These are phyloP conservation scores for Colletotrichum horii DNA, from an alignment of 2,329 filamentous ascomycete species.

Conservation along the genomic window DNA sequence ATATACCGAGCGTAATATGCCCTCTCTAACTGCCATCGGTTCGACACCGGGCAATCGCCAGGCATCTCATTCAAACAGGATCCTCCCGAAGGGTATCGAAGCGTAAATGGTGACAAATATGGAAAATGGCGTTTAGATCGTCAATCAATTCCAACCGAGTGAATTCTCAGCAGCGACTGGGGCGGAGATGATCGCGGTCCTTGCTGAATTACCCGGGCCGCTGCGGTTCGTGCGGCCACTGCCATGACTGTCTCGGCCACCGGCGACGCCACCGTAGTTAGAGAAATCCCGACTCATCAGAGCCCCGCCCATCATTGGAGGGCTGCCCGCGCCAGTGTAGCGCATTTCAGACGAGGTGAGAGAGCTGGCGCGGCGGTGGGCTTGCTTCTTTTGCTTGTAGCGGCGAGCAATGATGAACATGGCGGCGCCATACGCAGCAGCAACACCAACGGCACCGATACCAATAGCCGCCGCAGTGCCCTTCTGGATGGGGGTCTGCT, in stretches of 20 bases:
- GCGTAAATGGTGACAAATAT: slow-evolving; percentile 18
- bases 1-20: neutral
- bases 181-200: slow-evolving; percentile 77
- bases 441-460: slow-evolving; percentile 77
- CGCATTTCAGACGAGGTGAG: slow-evolving; percentile 64
- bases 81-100: slow-evolving; percentile 26
- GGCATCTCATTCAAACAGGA: slow-evolving; percentile 15
- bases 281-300: slow-evolving; percentile 62
- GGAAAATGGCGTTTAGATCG: slow-evolving; percentile 32
- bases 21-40: slow-evolving; percentile 13
- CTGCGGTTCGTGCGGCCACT: slow-evolving; percentile 62
- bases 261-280: slow-evolving; percentile 55
- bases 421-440: slow-evolving; percentile 86
- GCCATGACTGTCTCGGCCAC: slow-evolving; percentile 63
- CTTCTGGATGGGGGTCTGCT: slow-evolving; percentile 62
- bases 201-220: slow-evolving; percentile 57
- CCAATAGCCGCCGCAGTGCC: slow-evolving; percentile 74
- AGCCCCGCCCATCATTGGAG: slow-evolving; percentile 74
- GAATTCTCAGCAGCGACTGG: slow-evolving; percentile 95
- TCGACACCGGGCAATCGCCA: slow-evolving; percentile 9
- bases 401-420: slow-evolving; percentile 93
- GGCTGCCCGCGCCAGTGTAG: slow-evolving; percentile 53
- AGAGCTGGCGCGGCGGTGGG: slow-evolving; percentile 79
- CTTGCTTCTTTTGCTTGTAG: slow-evolving; percentile 84
- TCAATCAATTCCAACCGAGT: slow-evolving; percentile 85